These are phyloP conservation scores for Lentinula novae-zelandiae DNA, from an alignment of 1,284 basidiomycete species.

Conservation along the genomic window DNA sequence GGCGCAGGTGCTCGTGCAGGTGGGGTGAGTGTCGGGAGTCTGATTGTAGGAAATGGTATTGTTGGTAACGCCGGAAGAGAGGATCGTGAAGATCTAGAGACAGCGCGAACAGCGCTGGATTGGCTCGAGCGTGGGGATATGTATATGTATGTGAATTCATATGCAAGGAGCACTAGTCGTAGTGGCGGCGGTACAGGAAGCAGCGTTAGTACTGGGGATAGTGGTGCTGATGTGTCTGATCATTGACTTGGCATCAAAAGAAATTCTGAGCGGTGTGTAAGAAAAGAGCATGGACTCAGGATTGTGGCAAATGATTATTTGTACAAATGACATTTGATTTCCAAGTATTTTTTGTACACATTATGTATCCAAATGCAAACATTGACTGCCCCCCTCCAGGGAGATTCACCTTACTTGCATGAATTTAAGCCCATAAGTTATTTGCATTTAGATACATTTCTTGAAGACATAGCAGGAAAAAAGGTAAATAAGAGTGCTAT, in stretches of 20 bases:
- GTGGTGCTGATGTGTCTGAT: neutral
- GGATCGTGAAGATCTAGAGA: slow-evolving; percentile 53
- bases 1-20: neutral
- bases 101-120: slow-evolving; percentile 51
- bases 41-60: neutral
- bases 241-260: neutral
- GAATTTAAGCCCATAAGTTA: too few species aligned
- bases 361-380: too few species aligned
- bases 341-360: too few species aligned
- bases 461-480: too few species aligned
- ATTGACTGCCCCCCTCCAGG: too few species aligned
- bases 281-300: too few species aligned
- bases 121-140: slow-evolving; percentile 38
- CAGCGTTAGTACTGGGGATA: neutral
- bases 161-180: neutral
- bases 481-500: too few species aligned
- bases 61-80: slow-evolving; percentile 28
- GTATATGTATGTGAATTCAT: slow-evolving; percentile 15
- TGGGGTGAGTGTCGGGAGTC: slow-evolving; percentile 14
- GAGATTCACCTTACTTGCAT: too few species aligned
- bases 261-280: too few species aligned
- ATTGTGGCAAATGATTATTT: too few species aligned
- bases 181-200: neutral
- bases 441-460: too few species aligned
- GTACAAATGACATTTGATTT: too few species aligned